Percentiles rank a stretch among this genome's conserved stretches.
phyloP scores from a whole-genome alignment of 2,329 filamentous ascomycete species.

The Chaetomiaceae sp. region DNA sequence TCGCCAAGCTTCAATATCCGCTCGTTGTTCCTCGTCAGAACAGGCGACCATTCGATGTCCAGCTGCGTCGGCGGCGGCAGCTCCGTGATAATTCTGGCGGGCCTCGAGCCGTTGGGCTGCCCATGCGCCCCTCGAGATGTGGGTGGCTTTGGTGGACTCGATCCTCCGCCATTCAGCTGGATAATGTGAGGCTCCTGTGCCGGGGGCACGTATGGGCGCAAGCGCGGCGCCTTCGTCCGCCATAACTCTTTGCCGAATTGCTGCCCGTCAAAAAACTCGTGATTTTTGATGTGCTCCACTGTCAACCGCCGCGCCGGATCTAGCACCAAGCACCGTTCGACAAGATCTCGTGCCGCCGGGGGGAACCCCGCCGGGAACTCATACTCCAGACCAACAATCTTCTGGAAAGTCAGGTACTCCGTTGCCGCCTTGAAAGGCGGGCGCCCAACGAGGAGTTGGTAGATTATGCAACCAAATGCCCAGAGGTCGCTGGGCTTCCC shows the following conservation, averaged over 20 bases:
- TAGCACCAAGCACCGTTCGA: constrained; percentile 84
- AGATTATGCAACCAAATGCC: constrained; percentile 98
- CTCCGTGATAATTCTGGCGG: constrained; percentile 85
- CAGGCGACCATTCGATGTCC: constrained; percentile 97
- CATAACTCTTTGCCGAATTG: constrained; percentile 79
- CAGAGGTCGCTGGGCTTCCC: constrained; percentile 97
- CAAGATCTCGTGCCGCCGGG: constrained; percentile 75
- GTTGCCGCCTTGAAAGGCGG: constrained; percentile 95
- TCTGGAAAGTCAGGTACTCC: constrained; percentile 97
- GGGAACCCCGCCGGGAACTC: constrained; percentile 90
- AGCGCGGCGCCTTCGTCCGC: constrained; percentile 81
- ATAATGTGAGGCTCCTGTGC: constrained; percentile 69
- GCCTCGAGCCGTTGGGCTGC: constrained; percentile 51
- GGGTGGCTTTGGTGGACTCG: constrained; percentile 31
- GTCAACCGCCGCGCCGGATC: constrained; percentile 81
- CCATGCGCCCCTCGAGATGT: constrained; percentile 33
- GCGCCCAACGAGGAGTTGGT: constrained; percentile 89
- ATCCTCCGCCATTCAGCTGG: constrained; percentile 60
- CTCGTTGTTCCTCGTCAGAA: constrained; percentile 85
- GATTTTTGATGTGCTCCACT: constrained; percentile 94
- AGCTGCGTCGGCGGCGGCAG: constrained; percentile 93
- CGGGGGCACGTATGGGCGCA: constrained; percentile 79
- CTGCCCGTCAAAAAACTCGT: constrained; percentile 89
- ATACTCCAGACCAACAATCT: constrained; percentile 92
- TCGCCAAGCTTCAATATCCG: constrained; percentile 93